Conservation (phyloP, 1,284 basidiomycete genomes). For the Apiotrichum montevideense region DNA sequence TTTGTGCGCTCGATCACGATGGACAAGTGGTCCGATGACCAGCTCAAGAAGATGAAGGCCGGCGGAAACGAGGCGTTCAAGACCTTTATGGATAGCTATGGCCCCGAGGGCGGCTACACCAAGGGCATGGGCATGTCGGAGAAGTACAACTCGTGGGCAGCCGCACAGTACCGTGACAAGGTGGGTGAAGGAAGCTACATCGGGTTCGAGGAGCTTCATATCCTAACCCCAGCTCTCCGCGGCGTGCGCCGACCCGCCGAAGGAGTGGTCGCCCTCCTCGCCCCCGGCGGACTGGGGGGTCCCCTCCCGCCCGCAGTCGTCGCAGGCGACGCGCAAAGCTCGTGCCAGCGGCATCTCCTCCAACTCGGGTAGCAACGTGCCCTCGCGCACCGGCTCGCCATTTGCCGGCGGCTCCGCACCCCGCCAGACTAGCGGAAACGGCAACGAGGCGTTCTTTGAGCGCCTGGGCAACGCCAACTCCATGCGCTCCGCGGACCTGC, state of each 20-base stretch:
- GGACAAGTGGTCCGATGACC: constrained; percentile 91
- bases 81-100: constrained; percentile 68
- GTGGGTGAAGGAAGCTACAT: constrained; percentile 45
- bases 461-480: constrained; percentile 42
- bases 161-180: constrained; percentile 85
- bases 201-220: not conserved
- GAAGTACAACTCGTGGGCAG: constrained; percentile 87
- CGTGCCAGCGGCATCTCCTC: constrained; percentile 23
- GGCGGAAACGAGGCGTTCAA: constrained; percentile 79
- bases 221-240: constrained; percentile 31
- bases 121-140: constrained; percentile 64
- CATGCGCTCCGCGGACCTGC: constrained; percentile 37
- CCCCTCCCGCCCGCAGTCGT: constrained; percentile 34
- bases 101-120: constrained; percentile 66
- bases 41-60: constrained; percentile 84
- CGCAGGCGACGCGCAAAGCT: constrained; percentile 43
- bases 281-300: constrained; percentile 26
- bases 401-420: not conserved
- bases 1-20: constrained; percentile 89
- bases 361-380: constrained; percentile 1
- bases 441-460: constrained; percentile 47
- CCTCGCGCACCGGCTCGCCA: constrained; percentile 14
- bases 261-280: constrained; percentile 38
- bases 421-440: constrained; percentile 9
- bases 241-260: constrained; percentile 37